Base-by-base conservation (phyloP, 371 early-diverging fungal genomes). In the Nosema muscidifuracis region DNA sequence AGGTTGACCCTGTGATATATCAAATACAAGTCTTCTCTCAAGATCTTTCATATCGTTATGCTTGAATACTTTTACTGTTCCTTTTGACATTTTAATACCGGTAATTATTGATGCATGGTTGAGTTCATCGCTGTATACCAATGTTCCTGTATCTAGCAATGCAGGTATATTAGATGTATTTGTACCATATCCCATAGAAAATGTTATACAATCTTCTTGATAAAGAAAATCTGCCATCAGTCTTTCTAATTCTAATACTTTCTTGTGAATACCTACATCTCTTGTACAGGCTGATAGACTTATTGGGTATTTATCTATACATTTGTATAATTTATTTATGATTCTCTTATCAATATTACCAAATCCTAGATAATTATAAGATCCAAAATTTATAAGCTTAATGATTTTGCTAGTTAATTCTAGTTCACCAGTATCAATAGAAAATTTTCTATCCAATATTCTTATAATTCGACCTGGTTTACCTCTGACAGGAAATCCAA, bases 301-400 rank as follows among this genome's bases (percentile, higher is more conserved):
- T 40, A 83, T 26, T 30, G 74, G 76, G 73, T 80, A 51, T 68
- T 80, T 40, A 47, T 65, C 53, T 89, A 78, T 83, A 2, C 87
- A 80, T 18, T 86, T 84, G 76, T 93, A 89, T 7, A 92, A 94
- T 47, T 89, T 87, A 74, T 95, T 92, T 1, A 92, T 91, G 73
- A 94, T 93, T 6, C 89, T 88, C 1, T 93, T 94, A 22, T 88
- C 80, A 72, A 85, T 87, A 77, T 90, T 89, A 33, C 94, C 92
- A 85, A 96, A 97, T 0, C 99, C 99, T 38, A 99, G 87, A 80
- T 99, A 99, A 81, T 99, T 97, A 86, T 99, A 99, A 6, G 94
- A 94, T 12, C 92, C 90, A 77, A 97, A 84, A 80, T 99, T 99
- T 72, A 99, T 87, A n/a, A 87, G 86, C 76, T 89, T 87, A 36